These are phyloP conservation scores for Phytophthora boehmeriae DNA, from an alignment of 352 stramenopile species.

Conservation along the genomic window DNA sequence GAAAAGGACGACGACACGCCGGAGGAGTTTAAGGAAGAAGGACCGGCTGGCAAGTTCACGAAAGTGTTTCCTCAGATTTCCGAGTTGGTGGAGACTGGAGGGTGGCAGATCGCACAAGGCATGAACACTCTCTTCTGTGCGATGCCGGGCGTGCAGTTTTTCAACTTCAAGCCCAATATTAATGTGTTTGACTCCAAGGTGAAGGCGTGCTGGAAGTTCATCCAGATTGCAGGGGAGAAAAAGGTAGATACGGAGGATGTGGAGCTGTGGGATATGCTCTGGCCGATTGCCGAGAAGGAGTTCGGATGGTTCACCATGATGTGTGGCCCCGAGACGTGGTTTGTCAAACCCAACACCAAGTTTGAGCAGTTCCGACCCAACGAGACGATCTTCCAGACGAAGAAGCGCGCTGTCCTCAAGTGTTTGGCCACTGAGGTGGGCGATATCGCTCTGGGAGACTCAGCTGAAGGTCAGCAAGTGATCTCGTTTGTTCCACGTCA, in stretches of 20 bases:
- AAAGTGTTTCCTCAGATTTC: conserved; percentile 52
- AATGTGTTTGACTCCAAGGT: conserved; percentile 83
- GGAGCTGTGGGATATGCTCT: conserved; percentile 70
- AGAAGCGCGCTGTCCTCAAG: conserved; percentile 74
- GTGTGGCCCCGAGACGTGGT: conserved; percentile 73
- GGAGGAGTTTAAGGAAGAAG: conserved; percentile 34
- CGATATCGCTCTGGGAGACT: conserved; percentile 69
- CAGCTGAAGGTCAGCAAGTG: conserved; percentile 63
- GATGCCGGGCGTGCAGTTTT: conserved; percentile 81
- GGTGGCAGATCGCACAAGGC: conserved; percentile 70
- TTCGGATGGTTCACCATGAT: conserved; percentile 81
- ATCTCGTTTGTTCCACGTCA: conserved; percentile 51
- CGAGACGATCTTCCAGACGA: conserved; percentile 83
- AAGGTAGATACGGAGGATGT: conserved; percentile 32
- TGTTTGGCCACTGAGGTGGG: conserved; percentile 58
- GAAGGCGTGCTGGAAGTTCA: conserved; percentile 85
- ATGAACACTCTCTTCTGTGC: conserved; percentile 69
- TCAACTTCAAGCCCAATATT: conserved; percentile 84
- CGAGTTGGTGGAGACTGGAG: conserved; percentile 48
- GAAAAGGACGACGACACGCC: conserved; percentile 16
- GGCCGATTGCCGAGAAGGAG: conserved; percentile 59
- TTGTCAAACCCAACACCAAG: conserved; percentile 70
- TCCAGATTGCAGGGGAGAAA: conserved; percentile 41
- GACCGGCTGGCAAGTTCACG: conserved; percentile 47
- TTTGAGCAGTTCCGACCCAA: conserved; percentile 78